phyloP scores from a whole-genome alignment of 345 rosid genomes.

The Luvunga scandens region DNA sequence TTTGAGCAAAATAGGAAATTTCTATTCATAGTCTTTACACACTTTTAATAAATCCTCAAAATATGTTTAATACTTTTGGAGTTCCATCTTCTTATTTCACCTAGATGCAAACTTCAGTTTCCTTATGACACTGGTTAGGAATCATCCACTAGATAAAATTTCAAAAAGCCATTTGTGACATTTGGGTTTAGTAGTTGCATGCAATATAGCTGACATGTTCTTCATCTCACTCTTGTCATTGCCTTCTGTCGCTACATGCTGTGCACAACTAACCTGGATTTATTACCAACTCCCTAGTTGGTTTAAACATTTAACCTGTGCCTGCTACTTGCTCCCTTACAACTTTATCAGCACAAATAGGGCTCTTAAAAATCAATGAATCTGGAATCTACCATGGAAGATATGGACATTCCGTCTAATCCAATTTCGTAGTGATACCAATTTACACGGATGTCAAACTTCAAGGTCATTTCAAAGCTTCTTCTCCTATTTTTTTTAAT shows the following conservation, averaged over 20 bases:
- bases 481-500: too few species aligned
- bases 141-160: neutral
- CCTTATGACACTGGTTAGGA: neutral
- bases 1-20: neutral
- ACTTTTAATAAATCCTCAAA: neutral
- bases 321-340: neutral
- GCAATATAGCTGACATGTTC: neutral
- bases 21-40: neutral
- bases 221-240: neutral
- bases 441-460: neutral
- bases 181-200: neutral
- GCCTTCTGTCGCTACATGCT: neutral
- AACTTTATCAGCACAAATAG: neutral
- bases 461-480: neutral
- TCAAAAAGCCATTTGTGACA: neutral
- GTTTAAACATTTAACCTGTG: neutral
- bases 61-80: neutral
- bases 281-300: neutral
- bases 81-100: neutral
- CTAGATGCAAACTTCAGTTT: neutral
- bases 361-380: neutral
- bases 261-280: neutral
- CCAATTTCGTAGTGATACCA: neutral
- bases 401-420: neutral
- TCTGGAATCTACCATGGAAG: neutral